These are phyloP conservation scores for Phytophthora pistaciae DNA, from an alignment of 352 stramenopile genomes.

Conservation along the genomic window DNA sequence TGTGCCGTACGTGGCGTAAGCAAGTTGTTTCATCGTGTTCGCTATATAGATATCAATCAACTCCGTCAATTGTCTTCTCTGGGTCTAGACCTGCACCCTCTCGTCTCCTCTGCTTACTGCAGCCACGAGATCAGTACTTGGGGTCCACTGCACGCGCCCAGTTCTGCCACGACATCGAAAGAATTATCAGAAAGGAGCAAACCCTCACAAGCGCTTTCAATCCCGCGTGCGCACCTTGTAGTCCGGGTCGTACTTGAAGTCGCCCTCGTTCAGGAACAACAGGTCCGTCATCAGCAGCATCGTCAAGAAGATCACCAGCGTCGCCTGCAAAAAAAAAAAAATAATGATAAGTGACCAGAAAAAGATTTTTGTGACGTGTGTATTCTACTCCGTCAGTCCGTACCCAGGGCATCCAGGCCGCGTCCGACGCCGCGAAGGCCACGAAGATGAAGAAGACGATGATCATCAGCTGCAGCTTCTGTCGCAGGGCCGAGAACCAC, in stretches of 20 bases:
- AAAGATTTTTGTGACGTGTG: neutral
- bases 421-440: constrained; percentile 75
- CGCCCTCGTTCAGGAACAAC: constrained; percentile 72
- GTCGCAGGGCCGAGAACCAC: constrained; percentile 82
- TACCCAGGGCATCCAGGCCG: constrained; percentile 87
- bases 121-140: constrained; percentile 62
- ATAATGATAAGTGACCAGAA: neutral
- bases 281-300: constrained; percentile 80
- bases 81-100: neutral
- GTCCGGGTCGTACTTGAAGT: constrained; percentile 88
- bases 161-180: constrained; percentile 48
- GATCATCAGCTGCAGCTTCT: constrained; percentile 83
- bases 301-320: constrained; percentile 78
- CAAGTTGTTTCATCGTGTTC: constrained; percentile 19
- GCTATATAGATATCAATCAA: constrained; percentile 44
- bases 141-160: constrained; percentile 81
- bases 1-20: constrained; percentile 20
- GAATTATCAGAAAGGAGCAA: constrained; percentile 16
- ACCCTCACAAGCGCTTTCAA: neutral
- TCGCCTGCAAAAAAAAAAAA: constrained; percentile 48
- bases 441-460: constrained; percentile 89
- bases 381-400: constrained; percentile 11
- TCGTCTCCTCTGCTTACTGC: neutral
- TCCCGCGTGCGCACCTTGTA: constrained; percentile 72
- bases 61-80: neutral